phyloP scores from a whole-genome alignment of 495 filamentous ascomycete species.

The Tuber borchii region DNA sequence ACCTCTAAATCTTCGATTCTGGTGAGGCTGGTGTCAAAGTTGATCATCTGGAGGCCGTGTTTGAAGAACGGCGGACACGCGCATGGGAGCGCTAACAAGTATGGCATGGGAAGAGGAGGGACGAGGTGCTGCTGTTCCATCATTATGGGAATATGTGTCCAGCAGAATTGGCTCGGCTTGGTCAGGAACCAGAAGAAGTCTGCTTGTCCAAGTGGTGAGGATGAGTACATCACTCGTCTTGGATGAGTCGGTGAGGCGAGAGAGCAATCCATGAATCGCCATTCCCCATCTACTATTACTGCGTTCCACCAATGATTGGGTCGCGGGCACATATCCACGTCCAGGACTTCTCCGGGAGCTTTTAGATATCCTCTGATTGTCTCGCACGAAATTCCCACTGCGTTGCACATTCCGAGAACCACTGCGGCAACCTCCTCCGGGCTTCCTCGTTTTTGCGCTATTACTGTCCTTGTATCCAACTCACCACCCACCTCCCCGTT shows the following conservation, averaged over 20 bases:
- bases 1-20: constrained; percentile 87
- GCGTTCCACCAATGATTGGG: constrained; percentile 99
- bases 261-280: constrained; percentile 94
- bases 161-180: constrained; percentile 79
- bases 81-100: constrained; percentile 75
- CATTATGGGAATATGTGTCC: constrained; percentile 83
- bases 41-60: constrained; percentile 64
- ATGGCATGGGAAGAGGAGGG: constrained; percentile 74
- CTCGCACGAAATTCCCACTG: constrained; percentile 81
- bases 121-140: constrained; percentile 87
- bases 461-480: constrained; percentile 71
- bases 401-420: constrained; percentile 86
- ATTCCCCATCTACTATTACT: constrained; percentile 86
- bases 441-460: constrained; percentile 76
- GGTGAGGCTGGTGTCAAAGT: constrained; percentile 83
- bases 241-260: constrained; percentile 88
- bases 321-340: constrained; percentile 64
- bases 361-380: constrained; percentile 84
- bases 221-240: constrained; percentile 66
- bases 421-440: constrained; percentile 86
- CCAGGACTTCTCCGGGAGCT: constrained; percentile 72
- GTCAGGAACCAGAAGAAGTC: constrained; percentile 90
- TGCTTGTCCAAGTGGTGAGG: constrained; percentile 58
- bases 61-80: constrained; percentile 86
- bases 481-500: constrained; percentile 61